phyloP scores from a whole-genome alignment of 1,284 basidiomycete genomes.

The Rhizoctonia solani region DNA sequence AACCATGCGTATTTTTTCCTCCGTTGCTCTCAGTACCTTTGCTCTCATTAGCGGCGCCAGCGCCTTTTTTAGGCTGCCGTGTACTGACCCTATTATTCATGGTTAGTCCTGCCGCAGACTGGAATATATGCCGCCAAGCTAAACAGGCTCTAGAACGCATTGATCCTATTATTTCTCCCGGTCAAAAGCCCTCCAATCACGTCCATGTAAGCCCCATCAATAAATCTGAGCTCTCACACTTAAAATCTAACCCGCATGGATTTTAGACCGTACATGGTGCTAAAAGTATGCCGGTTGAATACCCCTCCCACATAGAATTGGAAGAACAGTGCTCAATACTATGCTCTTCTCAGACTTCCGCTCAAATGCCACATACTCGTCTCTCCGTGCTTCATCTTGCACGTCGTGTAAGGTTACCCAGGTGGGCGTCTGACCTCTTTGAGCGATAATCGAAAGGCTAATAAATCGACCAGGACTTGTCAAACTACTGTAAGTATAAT shows the following conservation, averaged over 20 bases:
- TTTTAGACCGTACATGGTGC: conserved; percentile 16
- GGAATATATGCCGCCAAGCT: neutral
- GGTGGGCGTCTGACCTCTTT: neutral
- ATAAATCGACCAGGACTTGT: conserved; percentile 45
- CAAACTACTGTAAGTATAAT: conserved; percentile 44
- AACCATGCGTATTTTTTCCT: conserved; percentile 17
- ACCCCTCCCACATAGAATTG: neutral
- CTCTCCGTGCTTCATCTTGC: conserved; percentile 48
- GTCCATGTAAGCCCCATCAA: conserved; percentile 51
- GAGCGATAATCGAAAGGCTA: neutral
- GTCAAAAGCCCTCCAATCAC: conserved; percentile 48
- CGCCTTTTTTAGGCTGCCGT: conserved; percentile 53
- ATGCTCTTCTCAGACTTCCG: conserved; percentile 43
- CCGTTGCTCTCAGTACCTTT: conserved; percentile 37
- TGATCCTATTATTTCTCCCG: conserved; percentile 53
- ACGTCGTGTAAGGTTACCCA: conserved; percentile 45
- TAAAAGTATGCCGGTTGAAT: conserved; percentile 12
- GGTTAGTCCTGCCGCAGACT: neutral
- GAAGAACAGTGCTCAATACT: too few species aligned
- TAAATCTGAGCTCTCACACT: too few species aligned
- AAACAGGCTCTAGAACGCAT: conserved; percentile 45
- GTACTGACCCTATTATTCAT: conserved; percentile 49
- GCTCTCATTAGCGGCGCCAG: conserved; percentile 40
- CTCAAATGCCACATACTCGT: conserved; percentile 47
- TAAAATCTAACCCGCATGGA: too few species aligned